These are phyloP conservation scores for Epichloe baconii DNA, from an alignment of 2,329 filamentous ascomycete genomes.

Conservation along the genomic window DNA sequence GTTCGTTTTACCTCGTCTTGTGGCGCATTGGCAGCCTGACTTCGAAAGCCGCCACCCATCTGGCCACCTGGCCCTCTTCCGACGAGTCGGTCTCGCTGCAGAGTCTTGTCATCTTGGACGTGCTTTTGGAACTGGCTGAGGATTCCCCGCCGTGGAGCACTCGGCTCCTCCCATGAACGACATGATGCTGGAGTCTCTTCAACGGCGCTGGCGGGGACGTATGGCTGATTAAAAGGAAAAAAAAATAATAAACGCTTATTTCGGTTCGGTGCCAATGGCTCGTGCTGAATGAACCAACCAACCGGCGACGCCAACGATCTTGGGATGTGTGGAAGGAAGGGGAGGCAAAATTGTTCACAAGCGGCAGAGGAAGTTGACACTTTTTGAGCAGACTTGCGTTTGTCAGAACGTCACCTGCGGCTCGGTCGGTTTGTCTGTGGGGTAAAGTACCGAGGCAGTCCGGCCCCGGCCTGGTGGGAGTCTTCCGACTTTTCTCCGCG, in stretches of 20 bases:
- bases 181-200: slow-evolving; percentile 40
- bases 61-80: slow-evolving; percentile 58
- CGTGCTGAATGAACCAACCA: not conserved
- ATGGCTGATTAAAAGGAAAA: not conserved
- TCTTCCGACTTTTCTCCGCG: no score
- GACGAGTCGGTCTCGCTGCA: slow-evolving; percentile 81
- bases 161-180: slow-evolving; percentile 92
- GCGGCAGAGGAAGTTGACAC: not conserved
- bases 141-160: slow-evolving; percentile 92
- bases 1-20: slow-evolving; percentile 54
- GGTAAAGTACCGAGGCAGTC: slow-evolving; percentile 12
- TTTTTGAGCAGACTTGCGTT: not conserved
- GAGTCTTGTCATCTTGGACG: slow-evolving; percentile 86
- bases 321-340: not conserved
- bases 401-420: slow-evolving; percentile 9
- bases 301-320: not conserved
- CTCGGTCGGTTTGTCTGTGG: slow-evolving; percentile 8
- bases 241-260: not conserved
- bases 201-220: not conserved
- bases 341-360: not conserved
- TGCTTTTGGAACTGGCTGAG: slow-evolving; percentile 97
- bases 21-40: slow-evolving; percentile 50
- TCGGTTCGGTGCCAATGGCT: not conserved
- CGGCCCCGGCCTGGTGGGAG: slow-evolving; percentile 2
- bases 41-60: slow-evolving; percentile 68